These are phyloP conservation scores for Candida namnaoensis DNA, from an alignment of 805 yeast genomes.

Conservation along the genomic window DNA sequence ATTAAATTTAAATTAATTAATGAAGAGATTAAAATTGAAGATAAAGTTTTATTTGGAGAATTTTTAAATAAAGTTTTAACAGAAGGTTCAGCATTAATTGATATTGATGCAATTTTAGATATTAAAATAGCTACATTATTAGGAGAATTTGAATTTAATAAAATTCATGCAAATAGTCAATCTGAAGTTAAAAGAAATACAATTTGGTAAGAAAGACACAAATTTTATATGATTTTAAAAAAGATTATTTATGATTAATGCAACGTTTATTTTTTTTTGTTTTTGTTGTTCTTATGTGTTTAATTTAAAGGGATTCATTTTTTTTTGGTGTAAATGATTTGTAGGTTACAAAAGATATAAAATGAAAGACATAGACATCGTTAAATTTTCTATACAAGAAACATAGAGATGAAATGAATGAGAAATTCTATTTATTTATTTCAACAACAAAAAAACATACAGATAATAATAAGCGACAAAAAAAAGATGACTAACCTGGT, in stretches of 20 bases:
- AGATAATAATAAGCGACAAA: too few species aligned
- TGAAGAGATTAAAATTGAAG: conserved; percentile 32
- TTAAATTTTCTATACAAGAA: too few species aligned
- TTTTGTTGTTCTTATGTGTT: too few species aligned
- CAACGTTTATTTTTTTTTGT: too few species aligned
- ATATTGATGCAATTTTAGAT: conserved; percentile 30
- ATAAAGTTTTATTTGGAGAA: conserved; percentile 29
- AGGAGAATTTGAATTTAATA: conserved; percentile 24
- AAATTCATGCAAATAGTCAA: conserved; percentile 16
- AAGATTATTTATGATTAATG: too few species aligned
- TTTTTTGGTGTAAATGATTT: too few species aligned
- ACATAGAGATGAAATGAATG: too few species aligned
- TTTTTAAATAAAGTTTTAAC: conserved; percentile 33
- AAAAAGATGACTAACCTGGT: too few species aligned
- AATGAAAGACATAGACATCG: neutral
- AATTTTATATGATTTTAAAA: too few species aligned
- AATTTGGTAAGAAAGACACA: too few species aligned
- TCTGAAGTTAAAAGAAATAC: conserved; percentile 13
- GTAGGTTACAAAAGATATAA: neutral
- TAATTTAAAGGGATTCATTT: neutral
- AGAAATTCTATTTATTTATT: too few species aligned
- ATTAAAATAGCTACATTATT: conserved; percentile 19
- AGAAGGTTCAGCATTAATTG: conserved; percentile 28
- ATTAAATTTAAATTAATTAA: conserved; percentile 31
- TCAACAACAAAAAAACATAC: too few species aligned